Percentiles rank a stretch among this genome's conserved stretches.
Conservation (phyloP, 2,329 filamentous ascomycete species). For the Trichoderma afroharzianum region DNA sequence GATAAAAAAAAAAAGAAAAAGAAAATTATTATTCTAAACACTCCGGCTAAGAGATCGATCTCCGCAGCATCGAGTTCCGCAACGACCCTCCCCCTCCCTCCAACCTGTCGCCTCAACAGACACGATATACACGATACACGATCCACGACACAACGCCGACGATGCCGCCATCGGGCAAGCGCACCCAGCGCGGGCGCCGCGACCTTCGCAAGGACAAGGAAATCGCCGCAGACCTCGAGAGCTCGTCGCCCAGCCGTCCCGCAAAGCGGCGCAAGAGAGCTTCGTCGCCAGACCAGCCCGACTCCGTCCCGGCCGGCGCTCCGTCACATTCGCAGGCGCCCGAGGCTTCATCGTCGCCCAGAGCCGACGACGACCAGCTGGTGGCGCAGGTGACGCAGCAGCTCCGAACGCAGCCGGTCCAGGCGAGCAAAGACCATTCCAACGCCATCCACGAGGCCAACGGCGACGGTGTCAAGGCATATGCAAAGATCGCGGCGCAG, state of each 20-base stretch:
- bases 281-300: constrained; percentile 19
- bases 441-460: constrained; percentile 62
- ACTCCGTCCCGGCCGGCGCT: constrained; percentile 19
- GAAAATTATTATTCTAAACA: constrained; percentile 4
- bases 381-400: constrained; percentile 54
- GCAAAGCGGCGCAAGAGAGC: constrained; percentile 62
- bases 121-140: neutral
- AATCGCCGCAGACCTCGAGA: constrained; percentile 37
- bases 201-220: constrained; percentile 38
- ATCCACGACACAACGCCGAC: neutral
- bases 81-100: neutral
- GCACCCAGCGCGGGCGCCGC: constrained; percentile 37
- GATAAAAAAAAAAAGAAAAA: neutral
- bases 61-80: constrained; percentile 8
- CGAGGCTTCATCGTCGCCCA: constrained; percentile 36
- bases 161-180: constrained; percentile 38
- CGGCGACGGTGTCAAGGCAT: constrained; percentile 64
- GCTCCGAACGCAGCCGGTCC: constrained; percentile 47
- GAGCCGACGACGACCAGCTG: constrained; percentile 53
- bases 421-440: constrained; percentile 59
- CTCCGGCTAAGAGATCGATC: neutral
- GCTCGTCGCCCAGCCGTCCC: constrained; percentile 59
- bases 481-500: constrained; percentile 75
- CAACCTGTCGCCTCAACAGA: neutral
- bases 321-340: constrained; percentile 34